phyloP scores from a whole-genome alignment of 2,329 filamentous ascomycete genomes.

The Fusarium keratoplasticum region DNA sequence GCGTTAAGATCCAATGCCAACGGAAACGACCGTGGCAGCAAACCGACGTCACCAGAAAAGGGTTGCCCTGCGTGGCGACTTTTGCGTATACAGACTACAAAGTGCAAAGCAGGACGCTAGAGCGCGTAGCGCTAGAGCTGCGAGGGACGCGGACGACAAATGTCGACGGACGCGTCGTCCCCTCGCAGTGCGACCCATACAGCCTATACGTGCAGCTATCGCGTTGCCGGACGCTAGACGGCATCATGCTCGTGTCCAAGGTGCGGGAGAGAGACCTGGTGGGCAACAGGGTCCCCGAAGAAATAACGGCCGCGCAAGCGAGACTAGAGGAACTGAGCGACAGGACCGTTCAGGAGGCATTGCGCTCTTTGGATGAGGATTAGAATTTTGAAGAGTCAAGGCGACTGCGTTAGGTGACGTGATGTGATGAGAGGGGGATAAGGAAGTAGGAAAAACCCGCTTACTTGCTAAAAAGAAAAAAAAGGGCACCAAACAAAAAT shows the following conservation, averaged over 20 bases:
- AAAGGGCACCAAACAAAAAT: no score
- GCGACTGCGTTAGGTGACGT: no score
- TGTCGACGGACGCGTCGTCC: neutral
- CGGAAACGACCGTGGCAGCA: neutral
- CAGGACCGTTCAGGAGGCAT: neutral
- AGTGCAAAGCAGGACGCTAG: neutral
- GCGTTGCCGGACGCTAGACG: no score
- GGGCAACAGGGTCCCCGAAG: neutral
- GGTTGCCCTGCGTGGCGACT: neutral
- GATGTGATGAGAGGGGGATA: no score
- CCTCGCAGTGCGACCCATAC: no score
- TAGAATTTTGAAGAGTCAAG: no score
- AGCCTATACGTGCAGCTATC: no score
- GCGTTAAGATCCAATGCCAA: neutral
- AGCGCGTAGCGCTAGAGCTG: neutral
- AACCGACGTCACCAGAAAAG: no score
- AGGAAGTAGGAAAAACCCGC: no score
- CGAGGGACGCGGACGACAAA: neutral
- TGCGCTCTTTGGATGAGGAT: no score
- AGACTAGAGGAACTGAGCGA: neutral
- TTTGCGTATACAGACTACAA: neutral
- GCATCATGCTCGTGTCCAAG: no score
- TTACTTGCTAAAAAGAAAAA: no score
- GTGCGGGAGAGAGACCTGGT: neutral
- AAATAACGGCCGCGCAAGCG: neutral